Conservation (phyloP, 495 filamentous ascomycete species). For the Podospora pseudopauciseta region DNA sequence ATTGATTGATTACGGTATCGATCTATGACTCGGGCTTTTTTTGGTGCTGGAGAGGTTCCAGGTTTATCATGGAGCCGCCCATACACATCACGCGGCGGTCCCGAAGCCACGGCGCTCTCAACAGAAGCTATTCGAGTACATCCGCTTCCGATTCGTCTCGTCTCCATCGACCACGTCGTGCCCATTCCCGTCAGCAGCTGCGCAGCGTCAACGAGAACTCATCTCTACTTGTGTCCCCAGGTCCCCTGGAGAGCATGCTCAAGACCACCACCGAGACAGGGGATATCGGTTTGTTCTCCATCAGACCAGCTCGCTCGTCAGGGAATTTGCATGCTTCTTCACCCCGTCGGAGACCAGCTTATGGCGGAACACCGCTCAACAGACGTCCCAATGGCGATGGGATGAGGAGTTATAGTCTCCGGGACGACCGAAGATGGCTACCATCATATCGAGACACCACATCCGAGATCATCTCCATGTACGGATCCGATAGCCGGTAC, state of each 20-base stretch:
- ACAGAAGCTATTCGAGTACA: constrained; percentile 33
- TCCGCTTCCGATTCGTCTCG: constrained; percentile 14
- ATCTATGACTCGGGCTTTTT: neutral
- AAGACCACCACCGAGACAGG: constrained; percentile 67
- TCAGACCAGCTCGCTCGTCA: constrained; percentile 47
- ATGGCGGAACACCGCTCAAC: constrained; percentile 6
- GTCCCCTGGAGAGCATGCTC: constrained; percentile 58
- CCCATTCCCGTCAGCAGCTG: constrained; percentile 28
- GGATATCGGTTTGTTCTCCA: constrained; percentile 60
- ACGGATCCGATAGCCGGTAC: constrained; percentile 43
- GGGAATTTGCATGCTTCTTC: constrained; percentile 24
- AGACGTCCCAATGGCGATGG: constrained; percentile 1
- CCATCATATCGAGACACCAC: constrained; percentile 43
- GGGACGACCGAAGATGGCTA: constrained; percentile 33
- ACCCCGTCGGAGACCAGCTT: constrained; percentile 10
- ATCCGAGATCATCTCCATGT: constrained; percentile 48
- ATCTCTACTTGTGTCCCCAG: constrained; percentile 41
- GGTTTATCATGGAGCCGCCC: constrained; percentile 36
- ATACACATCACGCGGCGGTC: constrained; percentile 36
- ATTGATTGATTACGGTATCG: constrained; percentile 6
- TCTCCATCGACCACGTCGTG: constrained; percentile 6
- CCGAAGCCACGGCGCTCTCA: constrained; percentile 42
- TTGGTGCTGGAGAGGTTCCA: neutral
- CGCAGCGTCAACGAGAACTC: constrained; percentile 37
- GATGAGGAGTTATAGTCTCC: constrained; percentile 9